Evolutionary conservation across 805 yeast species (phyloP).

Genomic region (Starmerella geochares): DNA sequence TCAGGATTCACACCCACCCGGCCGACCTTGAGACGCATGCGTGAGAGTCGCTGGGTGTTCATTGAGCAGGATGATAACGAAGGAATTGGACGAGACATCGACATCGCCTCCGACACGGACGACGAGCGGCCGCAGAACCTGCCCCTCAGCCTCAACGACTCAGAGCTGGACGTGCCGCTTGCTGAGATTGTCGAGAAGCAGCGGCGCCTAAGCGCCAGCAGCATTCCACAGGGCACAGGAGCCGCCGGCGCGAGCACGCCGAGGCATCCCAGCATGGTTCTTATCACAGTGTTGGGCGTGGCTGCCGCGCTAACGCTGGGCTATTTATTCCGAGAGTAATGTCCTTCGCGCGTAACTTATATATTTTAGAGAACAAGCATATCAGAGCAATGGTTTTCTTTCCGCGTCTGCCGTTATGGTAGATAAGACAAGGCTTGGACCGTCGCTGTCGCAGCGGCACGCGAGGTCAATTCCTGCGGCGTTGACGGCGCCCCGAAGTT

Average conservation of each 20-base stretch:
- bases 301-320: slow-evolving; percentile 8
- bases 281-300: slow-evolving; percentile 1
- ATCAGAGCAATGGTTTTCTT: too few relatives aligned
- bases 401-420: too few relatives aligned
- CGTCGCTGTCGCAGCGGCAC: too few relatives aligned
- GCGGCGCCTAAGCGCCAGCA: slow-evolving; percentile 15
- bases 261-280: slow-evolving; percentile 1
- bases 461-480: too few relatives aligned
- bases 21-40: not conserved
- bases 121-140: slow-evolving; percentile 1
- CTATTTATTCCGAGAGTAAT: slow-evolving; percentile 1
- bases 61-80: slow-evolving; percentile 8
- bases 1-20: not conserved
- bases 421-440: too few relatives aligned
- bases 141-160: slow-evolving; percentile 6
- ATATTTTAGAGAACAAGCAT: not conserved
- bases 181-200: slow-evolving; percentile 22
- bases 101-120: not conserved
- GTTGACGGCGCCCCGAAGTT: too few relatives aligned
- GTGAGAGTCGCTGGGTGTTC: slow-evolving; percentile 14
- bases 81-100: not conserved
- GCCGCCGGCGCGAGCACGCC: not conserved
- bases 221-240: not conserved
- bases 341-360: too few relatives aligned
- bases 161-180: slow-evolving; percentile 21